Percentiles rank a stretch among this genome's conserved stretches.
Evolutionary conservation across 306 rosid genomes (phyloP).

Genomic region (Inga leiocalycina): DNA sequence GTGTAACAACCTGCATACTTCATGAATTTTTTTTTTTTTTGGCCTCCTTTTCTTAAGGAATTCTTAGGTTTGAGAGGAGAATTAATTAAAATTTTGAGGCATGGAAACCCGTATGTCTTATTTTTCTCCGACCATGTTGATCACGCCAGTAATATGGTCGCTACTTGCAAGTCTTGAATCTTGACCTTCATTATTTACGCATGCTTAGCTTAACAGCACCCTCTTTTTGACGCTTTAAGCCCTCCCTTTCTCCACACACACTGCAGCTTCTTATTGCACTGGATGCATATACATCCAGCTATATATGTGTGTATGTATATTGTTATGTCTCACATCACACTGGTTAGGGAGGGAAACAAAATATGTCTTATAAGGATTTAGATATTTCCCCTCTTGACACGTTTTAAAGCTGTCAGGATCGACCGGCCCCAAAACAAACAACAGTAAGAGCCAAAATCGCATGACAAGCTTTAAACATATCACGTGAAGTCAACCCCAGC

Average conservation of each 20-base stretch:
- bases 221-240: background rate
- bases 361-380: no score
- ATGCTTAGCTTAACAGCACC: background rate
- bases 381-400: no score
- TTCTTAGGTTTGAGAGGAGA: background rate
- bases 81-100: background rate
- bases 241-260: background rate
- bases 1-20: background rate
- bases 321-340: no score
- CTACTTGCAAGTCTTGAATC: background rate
- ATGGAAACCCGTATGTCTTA: background rate
- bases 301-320: background rate
- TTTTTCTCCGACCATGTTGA: background rate
- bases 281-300: background rate
- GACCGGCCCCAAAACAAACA: no score
- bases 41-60: background rate
- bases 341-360: no score
- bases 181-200: background rate
- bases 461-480: background rate
- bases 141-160: background rate
- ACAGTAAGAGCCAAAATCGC: background rate
- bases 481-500: background rate
- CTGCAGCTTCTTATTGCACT: background rate
- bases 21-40: background rate
- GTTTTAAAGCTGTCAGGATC: no score